These are phyloP conservation scores for Neophaeococcomyces mojaviensis DNA, from an alignment of 2,329 filamentous ascomycete species.

Conservation along the genomic window DNA sequence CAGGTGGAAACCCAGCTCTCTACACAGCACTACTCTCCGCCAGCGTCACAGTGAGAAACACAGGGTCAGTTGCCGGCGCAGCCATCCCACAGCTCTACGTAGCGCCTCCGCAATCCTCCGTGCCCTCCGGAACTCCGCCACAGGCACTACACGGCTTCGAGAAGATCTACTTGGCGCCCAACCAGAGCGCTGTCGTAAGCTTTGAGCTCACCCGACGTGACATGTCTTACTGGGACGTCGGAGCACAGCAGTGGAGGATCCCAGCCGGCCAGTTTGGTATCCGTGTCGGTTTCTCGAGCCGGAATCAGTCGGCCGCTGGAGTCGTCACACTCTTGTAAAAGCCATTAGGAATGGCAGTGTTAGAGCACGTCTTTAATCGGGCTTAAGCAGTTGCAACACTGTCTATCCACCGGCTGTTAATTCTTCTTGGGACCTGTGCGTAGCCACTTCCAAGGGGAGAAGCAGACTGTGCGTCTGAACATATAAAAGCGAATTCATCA, in stretches of 20 bases:
- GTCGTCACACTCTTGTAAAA: no score
- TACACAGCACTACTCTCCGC: slow-evolving; percentile 47
- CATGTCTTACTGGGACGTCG: slow-evolving; percentile 64
- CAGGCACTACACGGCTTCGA: slow-evolving; percentile 66
- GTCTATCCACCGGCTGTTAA: no score
- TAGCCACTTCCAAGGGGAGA: no score
- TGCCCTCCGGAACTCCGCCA: slow-evolving; percentile 55
- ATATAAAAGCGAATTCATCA: no score
- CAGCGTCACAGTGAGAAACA: slow-evolving; percentile 19
- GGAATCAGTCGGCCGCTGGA: no score
- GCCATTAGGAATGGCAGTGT: no score
- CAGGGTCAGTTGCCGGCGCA: slow-evolving; percentile 19
- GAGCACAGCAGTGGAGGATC: slow-evolving; percentile 62
- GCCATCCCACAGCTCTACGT: slow-evolving; percentile 25
- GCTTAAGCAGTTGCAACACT: no score
- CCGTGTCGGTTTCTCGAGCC: no score
- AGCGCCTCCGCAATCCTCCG: slow-evolving; percentile 30
- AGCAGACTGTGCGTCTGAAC: no score
- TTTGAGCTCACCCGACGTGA: slow-evolving; percentile 60
- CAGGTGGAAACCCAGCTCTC: slow-evolving; percentile 60
- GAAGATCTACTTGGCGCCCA: slow-evolving; percentile 54
- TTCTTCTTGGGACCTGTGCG: no score
- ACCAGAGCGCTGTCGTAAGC: slow-evolving; percentile 46
- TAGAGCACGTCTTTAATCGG: no score
- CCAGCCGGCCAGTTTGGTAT: no score